A percentile compares a stretch with the other conserved stretches of the same genome.
Evolutionary conservation across 371 early-diverging fungal species (phyloP).

Genomic region (Gilbertella persicaria): DNA sequence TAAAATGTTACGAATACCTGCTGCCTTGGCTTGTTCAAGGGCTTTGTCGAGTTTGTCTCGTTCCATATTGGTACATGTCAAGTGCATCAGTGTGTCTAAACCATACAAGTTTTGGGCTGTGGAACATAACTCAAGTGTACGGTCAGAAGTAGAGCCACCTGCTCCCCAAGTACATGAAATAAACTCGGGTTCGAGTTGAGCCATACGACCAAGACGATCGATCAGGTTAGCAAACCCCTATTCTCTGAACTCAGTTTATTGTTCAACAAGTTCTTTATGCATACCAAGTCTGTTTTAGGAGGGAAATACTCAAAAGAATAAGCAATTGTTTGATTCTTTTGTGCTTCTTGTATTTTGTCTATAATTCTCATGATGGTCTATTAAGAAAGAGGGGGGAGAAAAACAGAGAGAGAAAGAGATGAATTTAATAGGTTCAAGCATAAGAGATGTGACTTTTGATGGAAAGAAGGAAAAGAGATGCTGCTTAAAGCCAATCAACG

Average conservation of each 20-base stretch:
- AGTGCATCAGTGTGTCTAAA: constrained; percentile 91
- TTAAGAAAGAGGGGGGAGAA: constrained; percentile 3
- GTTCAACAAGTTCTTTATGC: not conserved
- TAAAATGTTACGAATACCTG: constrained; percentile 92
- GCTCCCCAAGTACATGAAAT: constrained; percentile 97
- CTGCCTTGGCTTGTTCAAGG: constrained; percentile 78
- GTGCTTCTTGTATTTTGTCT: constrained; percentile 49
- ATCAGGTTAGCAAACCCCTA: constrained; percentile 88
- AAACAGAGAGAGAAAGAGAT: not conserved
- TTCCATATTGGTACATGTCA: constrained; percentile 97
- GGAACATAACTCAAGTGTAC: constrained; percentile 80
- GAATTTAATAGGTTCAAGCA: not conserved
- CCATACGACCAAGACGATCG: constrained; percentile 92
- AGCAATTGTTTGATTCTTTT: constrained; percentile 36
- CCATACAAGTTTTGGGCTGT: constrained; percentile 86
- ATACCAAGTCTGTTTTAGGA: constrained; percentile 92
- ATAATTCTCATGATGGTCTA: constrained; percentile 60
- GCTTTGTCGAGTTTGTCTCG: constrained; percentile 82
- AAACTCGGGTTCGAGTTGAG: constrained; percentile 82
- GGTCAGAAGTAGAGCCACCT: constrained; percentile 88
- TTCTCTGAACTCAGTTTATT: not conserved
- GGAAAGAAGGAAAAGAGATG: too few relatives aligned
- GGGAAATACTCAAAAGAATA: constrained; percentile 98
- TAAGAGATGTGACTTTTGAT: constrained; percentile 23
- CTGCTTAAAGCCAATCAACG: not conserved